Conservation (phyloP, 192 early-diverging fungal species). For the Coemansia furcata region DNA sequence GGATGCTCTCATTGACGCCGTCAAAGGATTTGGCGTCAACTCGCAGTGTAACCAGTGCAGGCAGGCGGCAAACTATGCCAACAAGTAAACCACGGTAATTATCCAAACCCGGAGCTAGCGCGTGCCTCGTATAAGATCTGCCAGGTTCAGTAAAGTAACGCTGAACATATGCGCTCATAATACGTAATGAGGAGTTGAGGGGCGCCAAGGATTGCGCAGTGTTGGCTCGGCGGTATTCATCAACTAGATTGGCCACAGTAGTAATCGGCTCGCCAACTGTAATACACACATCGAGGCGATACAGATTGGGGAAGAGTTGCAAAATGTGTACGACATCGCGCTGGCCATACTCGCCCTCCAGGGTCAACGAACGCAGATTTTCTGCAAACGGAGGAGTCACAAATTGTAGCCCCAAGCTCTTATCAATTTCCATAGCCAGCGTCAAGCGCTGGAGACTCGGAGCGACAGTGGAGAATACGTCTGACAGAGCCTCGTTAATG, state of each 20-base stretch:
- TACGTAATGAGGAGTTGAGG: not conserved
- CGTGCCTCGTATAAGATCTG: not conserved
- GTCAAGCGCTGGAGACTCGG: not conserved
- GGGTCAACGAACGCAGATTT: not conserved
- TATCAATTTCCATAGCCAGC: not conserved
- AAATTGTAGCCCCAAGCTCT: not conserved
- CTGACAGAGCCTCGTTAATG: not conserved
- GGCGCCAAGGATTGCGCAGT: not conserved
- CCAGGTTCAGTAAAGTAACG: not conserved
- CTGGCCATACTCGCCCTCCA: not conserved
- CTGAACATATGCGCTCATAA: not conserved
- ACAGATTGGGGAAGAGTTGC: not conserved
- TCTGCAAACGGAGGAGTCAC: not conserved
- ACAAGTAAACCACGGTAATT: not conserved
- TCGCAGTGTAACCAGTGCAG: not conserved
- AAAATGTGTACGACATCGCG: not conserved
- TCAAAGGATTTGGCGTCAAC: not conserved
- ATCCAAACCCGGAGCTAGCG: not conserved
- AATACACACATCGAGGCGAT: not conserved
- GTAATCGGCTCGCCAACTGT: not conserved
- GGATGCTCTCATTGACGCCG: not conserved
- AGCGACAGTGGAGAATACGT: not conserved
- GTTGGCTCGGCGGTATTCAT: not conserved
- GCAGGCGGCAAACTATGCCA: not conserved
- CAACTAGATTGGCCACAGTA: not conserved